phyloP scores from a whole-genome alignment of 768 basidiomycete genomes.

The Favolaschia claudopus region DNA sequence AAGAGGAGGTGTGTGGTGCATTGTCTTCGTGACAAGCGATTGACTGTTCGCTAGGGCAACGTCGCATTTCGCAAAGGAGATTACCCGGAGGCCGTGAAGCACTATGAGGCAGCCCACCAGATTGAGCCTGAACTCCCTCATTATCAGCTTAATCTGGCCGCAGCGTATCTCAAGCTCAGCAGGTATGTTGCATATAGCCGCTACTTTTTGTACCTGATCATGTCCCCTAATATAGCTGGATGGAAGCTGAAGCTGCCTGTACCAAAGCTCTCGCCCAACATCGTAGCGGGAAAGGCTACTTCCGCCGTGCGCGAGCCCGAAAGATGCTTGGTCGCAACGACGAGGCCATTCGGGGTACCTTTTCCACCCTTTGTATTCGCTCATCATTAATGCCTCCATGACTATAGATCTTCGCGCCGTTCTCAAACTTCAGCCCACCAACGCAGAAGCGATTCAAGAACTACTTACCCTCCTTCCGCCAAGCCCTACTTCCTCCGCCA shows the following conservation, averaged over 20 bases:
- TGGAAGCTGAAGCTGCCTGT: slow-evolving; percentile 76
- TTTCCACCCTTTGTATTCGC: background rate
- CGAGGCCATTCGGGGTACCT: slow-evolving; percentile 67
- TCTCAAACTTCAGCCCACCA: slow-evolving; percentile 69
- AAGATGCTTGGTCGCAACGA: slow-evolving; percentile 63
- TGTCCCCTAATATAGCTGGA: slow-evolving; percentile 56
- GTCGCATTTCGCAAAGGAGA: slow-evolving; percentile 70
- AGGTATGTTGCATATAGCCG: slow-evolving; percentile 55
- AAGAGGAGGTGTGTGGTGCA: slow-evolving; percentile 61
- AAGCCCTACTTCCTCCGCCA: background rate
- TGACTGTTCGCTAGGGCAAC: slow-evolving; percentile 60
- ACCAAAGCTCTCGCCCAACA: slow-evolving; percentile 70
- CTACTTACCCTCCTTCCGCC: slow-evolving; percentile 50
- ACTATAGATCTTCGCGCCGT: slow-evolving; percentile 66
- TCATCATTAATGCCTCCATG: background rate
- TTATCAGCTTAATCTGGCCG: slow-evolving; percentile 80
- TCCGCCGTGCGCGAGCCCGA: slow-evolving; percentile 71
- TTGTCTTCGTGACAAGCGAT: slow-evolving; percentile 13
- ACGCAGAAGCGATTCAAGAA: slow-evolving; percentile 67
- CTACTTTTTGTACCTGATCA: slow-evolving; percentile 7
- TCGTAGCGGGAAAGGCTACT: slow-evolving; percentile 73
- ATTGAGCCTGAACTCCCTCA: slow-evolving; percentile 79
- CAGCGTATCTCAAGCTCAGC: slow-evolving; percentile 73
- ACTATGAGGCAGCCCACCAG: slow-evolving; percentile 65
- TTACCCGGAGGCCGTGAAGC: slow-evolving; percentile 59